These are phyloP conservation scores for Yamadazyma taylorii DNA, from an alignment of 1,139 yeast species.

Conservation along the genomic window DNA sequence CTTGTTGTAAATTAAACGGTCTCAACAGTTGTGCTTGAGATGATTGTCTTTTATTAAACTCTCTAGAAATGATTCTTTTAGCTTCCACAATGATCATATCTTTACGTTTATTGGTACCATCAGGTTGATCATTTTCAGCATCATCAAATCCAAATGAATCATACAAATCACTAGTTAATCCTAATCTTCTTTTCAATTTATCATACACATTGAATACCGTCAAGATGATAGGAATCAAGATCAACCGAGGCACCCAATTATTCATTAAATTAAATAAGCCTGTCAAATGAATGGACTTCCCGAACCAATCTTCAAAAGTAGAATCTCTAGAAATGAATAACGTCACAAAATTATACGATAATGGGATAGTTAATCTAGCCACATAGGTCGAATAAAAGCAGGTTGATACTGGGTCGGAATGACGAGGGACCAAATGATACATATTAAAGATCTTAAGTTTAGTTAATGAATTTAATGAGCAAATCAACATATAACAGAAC, in stretches of 20 bases:
- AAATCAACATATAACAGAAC: slow-evolving; percentile 66
- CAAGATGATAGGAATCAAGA: slow-evolving; percentile 64
- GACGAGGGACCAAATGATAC: slow-evolving; percentile 67
- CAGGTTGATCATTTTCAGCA: slow-evolving; percentile 14
- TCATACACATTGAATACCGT: slow-evolving; percentile 73
- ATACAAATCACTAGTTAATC: slow-evolving; percentile 49
- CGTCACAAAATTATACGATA: slow-evolving; percentile 76
- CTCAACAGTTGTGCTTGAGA: slow-evolving; percentile 21
- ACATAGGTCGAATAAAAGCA: slow-evolving; percentile 80
- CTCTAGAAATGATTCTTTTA: slow-evolving; percentile 40
- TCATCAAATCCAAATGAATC: slow-evolving; percentile 58
- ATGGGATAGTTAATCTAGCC: slow-evolving; percentile 79
- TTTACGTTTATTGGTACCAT: slow-evolving; percentile 27
- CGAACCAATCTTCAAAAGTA: slow-evolving; percentile 61
- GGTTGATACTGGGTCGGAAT: slow-evolving; percentile 73
- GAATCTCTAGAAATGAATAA: slow-evolving; percentile 53
- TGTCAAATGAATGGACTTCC: slow-evolving; percentile 71
- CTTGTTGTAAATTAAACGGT: slow-evolving; percentile 25
- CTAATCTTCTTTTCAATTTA: slow-evolving; percentile 49
- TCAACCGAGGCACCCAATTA: slow-evolving; percentile 71
- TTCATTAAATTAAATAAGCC: slow-evolving; percentile 73
- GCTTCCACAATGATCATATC: slow-evolving; percentile 46
- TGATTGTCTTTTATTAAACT: slow-evolving; percentile 28
- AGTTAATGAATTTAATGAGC: slow-evolving; percentile 66
- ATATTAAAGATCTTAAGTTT: slow-evolving; percentile 69